Evolutionary conservation across 1,284 basidiomycete genomes (phyloP).

Genomic region (Sanghuangporus sanghuang): DNA sequence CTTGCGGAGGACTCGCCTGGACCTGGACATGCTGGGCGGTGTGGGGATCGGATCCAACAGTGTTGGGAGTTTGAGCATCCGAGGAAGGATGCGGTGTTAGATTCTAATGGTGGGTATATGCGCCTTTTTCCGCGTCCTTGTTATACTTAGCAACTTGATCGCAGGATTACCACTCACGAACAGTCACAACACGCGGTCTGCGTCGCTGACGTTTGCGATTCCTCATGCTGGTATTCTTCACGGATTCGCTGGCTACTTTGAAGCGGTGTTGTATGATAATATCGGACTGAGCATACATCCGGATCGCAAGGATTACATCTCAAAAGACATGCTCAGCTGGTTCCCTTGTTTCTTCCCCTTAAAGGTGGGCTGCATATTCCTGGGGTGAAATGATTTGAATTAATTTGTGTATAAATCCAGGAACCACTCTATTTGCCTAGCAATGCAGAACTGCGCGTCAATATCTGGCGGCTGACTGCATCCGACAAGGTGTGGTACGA

Average conservation of each 20-base stretch:
- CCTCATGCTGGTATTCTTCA: constrained; percentile 94
- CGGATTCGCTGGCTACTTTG: constrained; percentile 98
- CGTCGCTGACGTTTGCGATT: constrained; percentile 84
- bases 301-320: constrained; percentile 74
- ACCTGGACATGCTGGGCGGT: constrained; percentile 47
- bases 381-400: neutral
- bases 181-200: constrained; percentile 81
- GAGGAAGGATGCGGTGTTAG: constrained; percentile 68
- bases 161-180: constrained; percentile 80
- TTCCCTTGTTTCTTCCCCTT: constrained; percentile 97
- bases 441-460: constrained; percentile 88
- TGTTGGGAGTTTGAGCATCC: constrained; percentile 99
- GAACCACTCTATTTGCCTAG: constrained; percentile 92
- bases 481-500: constrained; percentile 95
- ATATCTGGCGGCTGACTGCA: constrained; percentile 91
- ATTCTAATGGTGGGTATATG: constrained; percentile 54
- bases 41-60: constrained; percentile 84
- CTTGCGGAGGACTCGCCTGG: constrained; percentile 70
- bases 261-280: constrained; percentile 87
- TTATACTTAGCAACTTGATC: neutral
- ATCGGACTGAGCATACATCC: constrained; percentile 94
- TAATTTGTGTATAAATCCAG: constrained; percentile 33
- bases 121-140: neutral
- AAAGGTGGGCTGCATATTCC: constrained; percentile 44
- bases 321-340: constrained; percentile 98